phyloP scores from a whole-genome alignment of 2,329 filamentous ascomycete species.

The Botrytis galanthina region DNA sequence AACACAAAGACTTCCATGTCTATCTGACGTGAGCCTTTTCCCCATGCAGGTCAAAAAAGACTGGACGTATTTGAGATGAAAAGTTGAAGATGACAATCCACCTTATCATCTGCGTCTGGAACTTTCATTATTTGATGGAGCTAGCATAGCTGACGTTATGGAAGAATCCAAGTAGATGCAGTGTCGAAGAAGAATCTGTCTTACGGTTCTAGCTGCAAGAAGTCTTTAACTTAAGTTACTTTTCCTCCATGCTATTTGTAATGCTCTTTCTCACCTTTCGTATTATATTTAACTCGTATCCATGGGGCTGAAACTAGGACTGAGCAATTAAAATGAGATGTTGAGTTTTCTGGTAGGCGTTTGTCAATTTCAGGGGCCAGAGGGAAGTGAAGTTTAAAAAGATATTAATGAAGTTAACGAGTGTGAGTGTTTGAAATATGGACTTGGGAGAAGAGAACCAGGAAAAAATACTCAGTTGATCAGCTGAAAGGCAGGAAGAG shows the following conservation, averaged over 20 bases:
- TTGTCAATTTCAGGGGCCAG: background rate
- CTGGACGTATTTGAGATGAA: background rate
- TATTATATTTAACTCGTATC: background rate
- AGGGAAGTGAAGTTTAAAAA: background rate
- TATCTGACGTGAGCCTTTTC: background rate
- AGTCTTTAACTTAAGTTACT: background rate
- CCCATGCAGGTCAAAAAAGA: background rate
- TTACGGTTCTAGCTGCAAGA: background rate
- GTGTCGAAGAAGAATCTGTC: background rate
- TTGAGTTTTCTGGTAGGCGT: background rate
- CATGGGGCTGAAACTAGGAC: background rate
- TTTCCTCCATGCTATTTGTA: background rate
- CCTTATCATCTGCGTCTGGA: background rate
- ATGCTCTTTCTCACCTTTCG: background rate
- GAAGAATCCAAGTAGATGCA: background rate
- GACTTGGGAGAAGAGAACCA: background rate
- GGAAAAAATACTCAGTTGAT: background rate
- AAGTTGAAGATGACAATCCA: background rate
- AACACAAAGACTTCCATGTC: background rate
- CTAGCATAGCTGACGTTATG: background rate
- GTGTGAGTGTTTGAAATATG: too few species aligned
- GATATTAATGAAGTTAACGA: background rate
- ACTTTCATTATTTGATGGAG: background rate
- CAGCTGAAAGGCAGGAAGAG: background rate
- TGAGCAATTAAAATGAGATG: background rate